phyloP scores from a whole-genome alignment of 805 yeast genomes.

The Starmera dryadoides region DNA sequence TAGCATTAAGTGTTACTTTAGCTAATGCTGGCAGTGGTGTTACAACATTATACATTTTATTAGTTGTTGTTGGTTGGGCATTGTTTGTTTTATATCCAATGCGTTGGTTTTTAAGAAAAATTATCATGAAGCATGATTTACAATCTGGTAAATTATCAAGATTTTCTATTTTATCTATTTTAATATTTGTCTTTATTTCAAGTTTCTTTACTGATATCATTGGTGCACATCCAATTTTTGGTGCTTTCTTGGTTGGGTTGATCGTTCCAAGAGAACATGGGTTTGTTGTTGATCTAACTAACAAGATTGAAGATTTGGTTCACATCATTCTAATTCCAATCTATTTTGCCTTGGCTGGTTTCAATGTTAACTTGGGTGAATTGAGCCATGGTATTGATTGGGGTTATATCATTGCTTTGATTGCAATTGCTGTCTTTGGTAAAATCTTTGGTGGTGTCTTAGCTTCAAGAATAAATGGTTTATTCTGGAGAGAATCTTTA shows the following conservation, averaged over 20 bases:
- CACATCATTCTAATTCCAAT: conserved; percentile 66
- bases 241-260: conserved; percentile 73
- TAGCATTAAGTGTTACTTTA: conserved; percentile 69
- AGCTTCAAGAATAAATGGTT: conserved; percentile 54
- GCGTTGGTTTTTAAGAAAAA: conserved; percentile 37
- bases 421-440: conserved; percentile 59
- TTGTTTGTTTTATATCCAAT: conserved; percentile 52
- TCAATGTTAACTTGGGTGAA: conserved; percentile 59
- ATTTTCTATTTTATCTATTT: conserved; percentile 45
- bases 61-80: conserved; percentile 66
- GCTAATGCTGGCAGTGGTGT: conserved; percentile 69
- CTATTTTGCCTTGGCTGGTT: conserved; percentile 75
- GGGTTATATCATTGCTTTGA: conserved; percentile 69
- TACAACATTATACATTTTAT: conserved; percentile 59
- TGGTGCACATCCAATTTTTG: conserved; percentile 83
- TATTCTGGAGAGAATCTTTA: conserved; percentile 66
- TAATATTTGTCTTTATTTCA: conserved; percentile 52
- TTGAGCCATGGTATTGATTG: conserved; percentile 63
- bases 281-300: conserved; percentile 61
- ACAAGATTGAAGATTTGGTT: conserved; percentile 72
- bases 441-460: conserved; percentile 62
- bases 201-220: conserved; percentile 78
- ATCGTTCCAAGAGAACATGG: conserved; percentile 73
- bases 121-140: conserved; percentile 42
- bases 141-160: conserved; percentile 58